These are phyloP conservation scores for Chaetothyriales sp. DNA, from an alignment of 2,329 filamentous ascomycete genomes.

Conservation along the genomic window DNA sequence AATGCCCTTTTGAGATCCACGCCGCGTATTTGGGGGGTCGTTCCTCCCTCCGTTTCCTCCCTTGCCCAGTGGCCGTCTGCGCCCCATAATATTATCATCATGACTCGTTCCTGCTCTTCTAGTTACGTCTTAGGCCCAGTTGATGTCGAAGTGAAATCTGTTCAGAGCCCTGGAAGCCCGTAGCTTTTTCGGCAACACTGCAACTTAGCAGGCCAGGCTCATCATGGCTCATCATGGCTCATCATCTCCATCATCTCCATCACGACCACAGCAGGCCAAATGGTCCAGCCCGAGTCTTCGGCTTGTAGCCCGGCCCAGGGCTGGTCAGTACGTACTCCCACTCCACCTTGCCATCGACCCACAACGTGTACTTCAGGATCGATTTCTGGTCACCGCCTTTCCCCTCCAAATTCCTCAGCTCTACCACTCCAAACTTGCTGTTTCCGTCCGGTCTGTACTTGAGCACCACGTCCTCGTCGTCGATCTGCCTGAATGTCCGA, in stretches of 20 bases:
- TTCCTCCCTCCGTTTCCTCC: not conserved
- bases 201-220: no score
- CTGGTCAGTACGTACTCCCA: constrained; percentile 45
- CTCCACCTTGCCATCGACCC: constrained; percentile 60
- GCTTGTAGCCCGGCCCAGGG: constrained; percentile 14
- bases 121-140: not conserved
- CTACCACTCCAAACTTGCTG: constrained; percentile 73
- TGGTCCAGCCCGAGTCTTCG: not conserved
- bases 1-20: no score
- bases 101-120: no score
- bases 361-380: constrained; percentile 64
- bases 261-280: not conserved
- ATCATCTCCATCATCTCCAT: no score
- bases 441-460: constrained; percentile 73
- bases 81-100: no score
- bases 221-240: no score
- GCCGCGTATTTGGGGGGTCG: not conserved
- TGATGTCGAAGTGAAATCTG: not conserved
- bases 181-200: no score
- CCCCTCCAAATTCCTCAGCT: constrained; percentile 48
- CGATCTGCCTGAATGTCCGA: constrained; percentile 65
- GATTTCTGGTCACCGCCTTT: constrained; percentile 35
- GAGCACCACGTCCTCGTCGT: constrained; percentile 66
- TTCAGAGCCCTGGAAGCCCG: no score
- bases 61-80: no score